Base-by-base conservation (phyloP, 148 eudicot species). In the Persicaria maculosa region DNA sequence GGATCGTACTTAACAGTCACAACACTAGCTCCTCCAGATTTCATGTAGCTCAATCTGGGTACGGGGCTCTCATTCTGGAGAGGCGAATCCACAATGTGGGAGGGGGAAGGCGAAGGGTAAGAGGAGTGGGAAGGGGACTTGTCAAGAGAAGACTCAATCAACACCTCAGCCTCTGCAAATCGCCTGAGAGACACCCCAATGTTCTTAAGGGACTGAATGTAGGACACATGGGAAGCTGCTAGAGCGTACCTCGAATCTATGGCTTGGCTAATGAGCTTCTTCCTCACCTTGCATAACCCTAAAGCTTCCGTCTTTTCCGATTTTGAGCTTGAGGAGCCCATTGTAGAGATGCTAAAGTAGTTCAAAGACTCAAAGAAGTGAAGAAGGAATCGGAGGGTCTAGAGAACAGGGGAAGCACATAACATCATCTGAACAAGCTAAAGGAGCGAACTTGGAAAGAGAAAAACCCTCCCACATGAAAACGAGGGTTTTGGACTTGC, bases 141-240 rank as follows among this genome's bases (percentile, higher is more conserved):
- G 68, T 87, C 90, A 69, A 85, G 54, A 65, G 85, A 77, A 0
- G 88, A 77, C 50, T 88, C 90, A 17, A 86, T 64, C 12, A 93
- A 25, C 11, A 86, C 85, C 58, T 93, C 91, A 2, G 93, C 87
- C 77, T 89, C 97, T 0, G 98, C 95, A 15, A 88, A 94, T 40
- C 90, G 87, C 36, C 87, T 77, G 36, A 94, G 86, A n/a, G 96
- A 80, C 75, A 85, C 48, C 71, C 98, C 98, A 11, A 91, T 83
- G 84, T 81, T 86, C 31, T 77, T 79, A 1, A 91, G 85, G 8
- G 98, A 90, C 58, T 88, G 83, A 70, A 80, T 82, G 78, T 94
- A 94, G 4, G 97, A 81, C 52, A 94, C 79, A 74, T 94, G 97
- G 4, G 97, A 85, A 20, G 97, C 98, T n/a, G 98, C 97, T 58